Evolutionary conservation across 305 asterid species (phyloP).

Genomic region (Fraxinus ornus): DNA sequence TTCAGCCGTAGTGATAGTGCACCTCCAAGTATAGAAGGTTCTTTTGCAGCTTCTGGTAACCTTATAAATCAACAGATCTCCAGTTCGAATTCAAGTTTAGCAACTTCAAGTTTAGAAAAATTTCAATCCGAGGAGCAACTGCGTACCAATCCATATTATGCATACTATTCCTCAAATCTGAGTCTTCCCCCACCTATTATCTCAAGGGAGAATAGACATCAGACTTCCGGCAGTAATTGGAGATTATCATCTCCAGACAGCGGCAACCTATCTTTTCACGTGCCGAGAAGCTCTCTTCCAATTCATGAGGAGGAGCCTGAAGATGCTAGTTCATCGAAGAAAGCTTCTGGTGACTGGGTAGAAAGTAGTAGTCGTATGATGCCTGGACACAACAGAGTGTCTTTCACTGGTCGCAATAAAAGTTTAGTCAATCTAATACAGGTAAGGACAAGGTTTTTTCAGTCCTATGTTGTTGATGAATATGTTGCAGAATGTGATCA

Average conservation of each 20-base stretch:
- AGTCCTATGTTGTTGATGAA: constrained; percentile 7
- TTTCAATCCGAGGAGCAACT: constrained; percentile 39
- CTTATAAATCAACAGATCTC: constrained; percentile 36
- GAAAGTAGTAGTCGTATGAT: constrained; percentile 29
- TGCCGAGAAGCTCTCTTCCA: constrained; percentile 55
- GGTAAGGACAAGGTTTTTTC: constrained; percentile 39
- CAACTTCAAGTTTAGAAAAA: constrained; percentile 32
- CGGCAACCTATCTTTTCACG: constrained; percentile 36
- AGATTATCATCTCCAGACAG: constrained; percentile 41
- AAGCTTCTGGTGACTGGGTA: constrained; percentile 39
- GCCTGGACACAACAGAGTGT: constrained; percentile 35
- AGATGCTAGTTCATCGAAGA: constrained; percentile 46
- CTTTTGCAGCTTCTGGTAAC: constrained; percentile 58
- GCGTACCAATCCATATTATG: constrained; percentile 40
- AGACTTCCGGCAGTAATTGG: constrained; percentile 43
- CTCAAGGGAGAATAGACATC: constrained; percentile 44
- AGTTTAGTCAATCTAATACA: constrained; percentile 72
- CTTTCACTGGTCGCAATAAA: constrained; percentile 54
- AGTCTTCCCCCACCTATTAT: constrained; percentile 46
- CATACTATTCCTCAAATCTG: constrained; percentile 36
- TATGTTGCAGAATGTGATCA: neutral
- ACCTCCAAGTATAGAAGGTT: constrained; percentile 86
- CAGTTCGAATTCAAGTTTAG: constrained; percentile 27
- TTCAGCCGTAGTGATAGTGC: constrained; percentile 88
- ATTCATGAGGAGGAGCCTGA: constrained; percentile 84